Evolutionary conservation across 805 yeast species (phyloP).

Genomic region (Babjeviella inositovora): DNA sequence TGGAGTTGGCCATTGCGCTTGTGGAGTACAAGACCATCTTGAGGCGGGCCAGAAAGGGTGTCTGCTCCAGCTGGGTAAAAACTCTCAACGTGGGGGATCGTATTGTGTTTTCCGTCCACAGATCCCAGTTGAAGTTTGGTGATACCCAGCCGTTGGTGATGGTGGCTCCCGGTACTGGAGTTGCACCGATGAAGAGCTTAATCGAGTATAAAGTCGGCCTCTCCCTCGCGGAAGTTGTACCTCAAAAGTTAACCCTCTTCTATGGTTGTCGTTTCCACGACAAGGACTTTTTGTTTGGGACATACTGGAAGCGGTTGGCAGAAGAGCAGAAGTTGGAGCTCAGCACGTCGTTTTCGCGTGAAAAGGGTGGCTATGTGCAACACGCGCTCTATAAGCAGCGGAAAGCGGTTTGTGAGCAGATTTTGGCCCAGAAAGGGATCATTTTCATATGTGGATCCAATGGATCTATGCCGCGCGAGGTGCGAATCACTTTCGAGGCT

Average conservation of each 20-base stretch:
- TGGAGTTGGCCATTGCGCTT: slow-evolving; percentile 68
- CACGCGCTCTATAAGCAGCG: slow-evolving; percentile 42
- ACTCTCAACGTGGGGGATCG: slow-evolving; percentile 26
- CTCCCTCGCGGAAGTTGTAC: slow-evolving; percentile 1
- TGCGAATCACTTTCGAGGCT: slow-evolving; percentile 61
- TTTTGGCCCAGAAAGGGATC: slow-evolving; percentile 38
- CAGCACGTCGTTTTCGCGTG: slow-evolving; percentile 28
- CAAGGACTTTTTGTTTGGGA: slow-evolving; percentile 55
- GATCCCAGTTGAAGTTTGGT: slow-evolving; percentile 21
- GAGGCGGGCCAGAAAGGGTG: slow-evolving; percentile 59
- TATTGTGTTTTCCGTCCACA: slow-evolving; percentile 33
- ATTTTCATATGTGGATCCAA: slow-evolving; percentile 85
- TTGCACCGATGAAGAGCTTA: slow-evolving; percentile 80
- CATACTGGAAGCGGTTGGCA: slow-evolving; percentile 26
- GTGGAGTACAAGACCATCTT: slow-evolving; percentile 80
- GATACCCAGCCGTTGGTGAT: slow-evolving; percentile 34
- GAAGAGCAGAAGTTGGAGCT: slow-evolving; percentile 15
- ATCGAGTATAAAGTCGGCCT: slow-evolving; percentile 22
- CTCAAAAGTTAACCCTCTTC: slow-evolving; percentile 33
- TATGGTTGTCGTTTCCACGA: slow-evolving; percentile 56
- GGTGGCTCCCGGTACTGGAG: slow-evolving; percentile 91
- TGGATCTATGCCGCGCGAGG: slow-evolving; percentile 87
- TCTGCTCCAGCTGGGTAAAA: slow-evolving; percentile 68
- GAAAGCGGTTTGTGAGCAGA: slow-evolving; percentile 27
- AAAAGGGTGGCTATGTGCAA: slow-evolving; percentile 51